Conservation (phyloP, 1,284 basidiomycete species). For the Vanrija pseudolonga region DNA sequence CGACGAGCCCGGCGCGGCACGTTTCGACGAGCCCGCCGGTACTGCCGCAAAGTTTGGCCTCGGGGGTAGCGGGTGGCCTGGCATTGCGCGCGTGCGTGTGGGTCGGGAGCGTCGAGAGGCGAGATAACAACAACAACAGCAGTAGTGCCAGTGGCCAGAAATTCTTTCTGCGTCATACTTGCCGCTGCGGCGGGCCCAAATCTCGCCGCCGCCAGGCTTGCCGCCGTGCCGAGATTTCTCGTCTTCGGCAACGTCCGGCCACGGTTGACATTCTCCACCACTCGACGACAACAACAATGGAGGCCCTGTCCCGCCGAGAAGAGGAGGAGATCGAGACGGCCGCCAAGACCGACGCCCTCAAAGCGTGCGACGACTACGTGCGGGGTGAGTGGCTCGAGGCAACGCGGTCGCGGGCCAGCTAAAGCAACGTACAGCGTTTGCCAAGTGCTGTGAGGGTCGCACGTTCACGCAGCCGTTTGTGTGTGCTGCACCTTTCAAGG, state of each 20-base stretch:
- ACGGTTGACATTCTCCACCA: not conserved
- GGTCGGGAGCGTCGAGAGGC: not conserved
- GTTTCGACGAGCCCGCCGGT: not conserved
- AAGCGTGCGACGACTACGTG: constrained; percentile 70
- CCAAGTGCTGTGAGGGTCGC: constrained; percentile 72
- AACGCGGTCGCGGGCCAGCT: not conserved
- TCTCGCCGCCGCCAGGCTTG: not conserved
- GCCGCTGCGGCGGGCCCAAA: not conserved
- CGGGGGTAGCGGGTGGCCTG: not conserved
- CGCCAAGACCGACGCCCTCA: constrained; percentile 73
- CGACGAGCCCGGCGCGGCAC: too few species aligned
- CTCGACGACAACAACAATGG: constrained; percentile 55
- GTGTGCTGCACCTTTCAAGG: constrained; percentile 66
- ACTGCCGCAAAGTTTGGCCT: not conserved
- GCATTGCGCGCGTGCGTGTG: too few species aligned
- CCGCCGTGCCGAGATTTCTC: too few species aligned
- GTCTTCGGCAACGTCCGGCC: not conserved
- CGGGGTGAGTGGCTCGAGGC: constrained; percentile 56
- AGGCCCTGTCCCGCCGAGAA: constrained; percentile 80
- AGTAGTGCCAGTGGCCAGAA: too few species aligned
- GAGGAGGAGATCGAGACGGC: constrained; percentile 71
- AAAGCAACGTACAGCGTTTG: constrained; percentile 61
- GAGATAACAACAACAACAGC: too few species aligned
- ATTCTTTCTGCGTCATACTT: not conserved
- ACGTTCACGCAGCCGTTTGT: constrained; percentile 80